Base-by-base conservation (phyloP, 2,329 filamentous ascomycete genomes). In the Orbilia blumenaviensis region DNA sequence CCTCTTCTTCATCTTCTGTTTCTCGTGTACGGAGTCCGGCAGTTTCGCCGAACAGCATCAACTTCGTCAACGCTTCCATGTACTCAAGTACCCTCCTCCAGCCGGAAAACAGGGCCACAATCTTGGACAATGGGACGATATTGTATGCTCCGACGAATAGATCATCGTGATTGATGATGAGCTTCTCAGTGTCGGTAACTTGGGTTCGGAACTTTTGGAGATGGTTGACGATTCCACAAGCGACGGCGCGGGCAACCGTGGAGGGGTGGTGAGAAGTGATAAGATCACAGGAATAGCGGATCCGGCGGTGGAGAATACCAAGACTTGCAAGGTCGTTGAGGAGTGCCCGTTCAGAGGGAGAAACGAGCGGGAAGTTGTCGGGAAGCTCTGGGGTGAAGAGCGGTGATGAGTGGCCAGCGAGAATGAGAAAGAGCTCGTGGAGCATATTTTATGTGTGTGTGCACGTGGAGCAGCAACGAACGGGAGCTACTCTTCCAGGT, bases 401-500 rank as follows among this genome's bases (percentile, higher is more conserved):
- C 79, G 93, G 91, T 78, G 94, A 97, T 78, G 92, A 91, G 84
- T 98, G 92, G 79, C 95, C 94, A 81, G 94, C 96, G 84, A 98
- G 90, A 83, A 94, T 94, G 84, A 99, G 90, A 84, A 98, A 89
- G 85, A 99, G 93, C 87, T 99, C 95, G 88, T 98, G 95, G 83
- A 99, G 92, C 95, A 99, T 99, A 79, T 21, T 78, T 73, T 41
- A n/a, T n/a, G 21, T 12, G 44, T 18, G 50, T n/a, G 48, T 23
- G 18, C 52, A 23, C 32, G 52, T 38, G 32, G 29, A 38, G 32
- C 7, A 23, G 25, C 52, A 10, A 14, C 48, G n/a, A n/a, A n/a
- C n/a, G n/a, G n/a, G n/a, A 21, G 48, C 48, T 21, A 34, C n/a
- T 34, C n/a, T 38, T 18, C 52, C 1, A 38, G 32, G 29, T 56